Evolutionary conservation across 345 rosid genomes (phyloP), one percentile per base, ranked within the genome.

Genomic region (Lenwebbia sp.): DNA sequence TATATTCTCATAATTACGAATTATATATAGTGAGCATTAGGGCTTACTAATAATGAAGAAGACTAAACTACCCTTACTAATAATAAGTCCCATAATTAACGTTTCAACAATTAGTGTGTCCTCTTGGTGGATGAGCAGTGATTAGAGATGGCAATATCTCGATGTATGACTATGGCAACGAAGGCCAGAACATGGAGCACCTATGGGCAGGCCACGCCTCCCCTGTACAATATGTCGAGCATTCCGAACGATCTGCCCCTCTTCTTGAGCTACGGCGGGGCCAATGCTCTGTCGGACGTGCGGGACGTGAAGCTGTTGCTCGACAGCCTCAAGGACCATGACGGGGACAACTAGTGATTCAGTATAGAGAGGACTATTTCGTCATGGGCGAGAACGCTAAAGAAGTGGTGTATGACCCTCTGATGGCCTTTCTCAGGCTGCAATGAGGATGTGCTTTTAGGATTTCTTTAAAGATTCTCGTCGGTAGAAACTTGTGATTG

Each of bases 191-290:
- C 89, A 84, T 5, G 76, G 84, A 88, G 49, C 93, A 88, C 83
- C n/a, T 92, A 92, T 14, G 92, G 94, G 56, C 88, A 89, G 85
- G 55, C 89, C 0, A 87, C 81, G 3, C 94, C 94, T 51, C 93
- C 91, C 11, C 86, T 30, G 41, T 91, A 90, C 87, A 85, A 92
- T 83, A 90, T 93, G 91, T 85, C 86, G n/a, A 90, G 84, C 87
- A 91, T 92, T 47, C 92, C 94, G 13, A 88, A 87, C n/a, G 89
- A 91, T 62, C 58, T 92, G n/a, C 92, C 94, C 82, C 82, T 93
- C 11, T 92, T 91, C 83, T 30, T 93, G 4, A 86, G 90, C 81
- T 89, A 91, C 37, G 94, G 94, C 60, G 92, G 94, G 28, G 88
- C 84, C 5, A 93, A 93, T 74, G 92, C 92, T 41, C 89, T 92